phyloP scores from a whole-genome alignment of 2,329 filamentous ascomycete genomes.

The Exophiala bonariae region DNA sequence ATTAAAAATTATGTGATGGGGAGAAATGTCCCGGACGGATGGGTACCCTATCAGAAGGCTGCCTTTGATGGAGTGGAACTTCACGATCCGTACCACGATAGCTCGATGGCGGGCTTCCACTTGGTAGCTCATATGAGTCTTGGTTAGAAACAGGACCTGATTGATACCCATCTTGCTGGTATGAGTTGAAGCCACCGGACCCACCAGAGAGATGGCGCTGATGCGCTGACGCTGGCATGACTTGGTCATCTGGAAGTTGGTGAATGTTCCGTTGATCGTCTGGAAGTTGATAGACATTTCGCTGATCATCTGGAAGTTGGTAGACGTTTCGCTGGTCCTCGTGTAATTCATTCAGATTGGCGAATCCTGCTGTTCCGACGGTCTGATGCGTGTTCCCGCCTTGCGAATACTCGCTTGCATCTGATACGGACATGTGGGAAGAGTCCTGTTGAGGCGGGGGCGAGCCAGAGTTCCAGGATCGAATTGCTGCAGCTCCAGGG shows the following conservation, averaged over 20 bases:
- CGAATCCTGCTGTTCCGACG: conserved; percentile 7
- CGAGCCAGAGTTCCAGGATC: conserved; percentile 12
- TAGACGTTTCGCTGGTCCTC: conserved; percentile 9
- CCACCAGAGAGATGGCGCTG: conserved; percentile 10
- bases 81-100: conserved; percentile 20
- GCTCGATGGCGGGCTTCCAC: conserved; percentile 5
- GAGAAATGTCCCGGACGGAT: conserved; percentile 17
- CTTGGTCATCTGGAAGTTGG: not conserved
- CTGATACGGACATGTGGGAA: conserved; percentile 20
- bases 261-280: not conserved
- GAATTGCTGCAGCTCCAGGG: conserved; percentile 9
- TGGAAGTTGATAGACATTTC: not conserved
- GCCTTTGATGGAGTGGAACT: conserved; percentile 19
- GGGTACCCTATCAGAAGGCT: conserved; percentile 16
- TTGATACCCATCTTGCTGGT: conserved; percentile 9
- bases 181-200: not conserved
- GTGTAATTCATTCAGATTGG: conserved; percentile 9
- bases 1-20: conserved; percentile 22
- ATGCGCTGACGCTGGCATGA: not conserved
- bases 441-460: conserved; percentile 13
- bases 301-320: not conserved
- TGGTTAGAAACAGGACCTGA: conserved; percentile 10
- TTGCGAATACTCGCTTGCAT: conserved; percentile 23
- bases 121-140: conserved; percentile 19
- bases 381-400: conserved; percentile 3